Evolutionary conservation across 345 rosid species (phyloP), one percentile per base, ranked within the genome.

Genomic region (Ricinus communis): DNA sequence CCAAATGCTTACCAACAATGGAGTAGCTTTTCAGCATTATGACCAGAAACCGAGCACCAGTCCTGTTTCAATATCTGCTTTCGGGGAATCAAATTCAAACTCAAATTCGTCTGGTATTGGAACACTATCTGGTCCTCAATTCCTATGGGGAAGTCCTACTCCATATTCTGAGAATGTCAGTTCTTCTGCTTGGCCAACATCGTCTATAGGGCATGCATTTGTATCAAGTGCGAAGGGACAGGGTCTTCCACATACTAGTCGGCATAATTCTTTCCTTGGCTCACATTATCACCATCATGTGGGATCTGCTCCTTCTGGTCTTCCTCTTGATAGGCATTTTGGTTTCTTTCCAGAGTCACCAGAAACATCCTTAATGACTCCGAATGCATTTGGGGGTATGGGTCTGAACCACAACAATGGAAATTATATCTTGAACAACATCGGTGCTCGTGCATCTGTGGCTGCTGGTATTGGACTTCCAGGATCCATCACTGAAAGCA

Each of bases 251-350:
- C 85, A 62, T 63, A 67, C 82, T 3, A 69, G 79, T 68, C 82
- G 72, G 49, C 85, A 82, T 67, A 83, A 83, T 47, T 79, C 87
- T 50, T 77, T 88, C 63, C 74, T 82, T 66, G 79, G 82, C 62
- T 79, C 88, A 41, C 85, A 85, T 36, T 21, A 53, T 22, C 86
- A 78, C 56, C 85, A 85, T 83, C 96, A 88, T 63, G 89, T 91
- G 60, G 97, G 98, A 61, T 93, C 98, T 73, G 97, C 98, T 65
- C 98, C 98, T 33, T 88, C 96, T 51, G 91, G 90, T 73, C 80
- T 81, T 81, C 94, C 96, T 69, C 75, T 88, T 52, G 93, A 93
- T 68, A 85, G 91, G 71, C 96, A 82, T 63, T 88, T 90, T 66
- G 93, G 91, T n/a, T 87, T 86, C 81, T 83, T 87, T 66, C 87